phyloP scores from a whole-genome alignment of 1,284 basidiomycete genomes.

The Anthracocystis setariae region DNA sequence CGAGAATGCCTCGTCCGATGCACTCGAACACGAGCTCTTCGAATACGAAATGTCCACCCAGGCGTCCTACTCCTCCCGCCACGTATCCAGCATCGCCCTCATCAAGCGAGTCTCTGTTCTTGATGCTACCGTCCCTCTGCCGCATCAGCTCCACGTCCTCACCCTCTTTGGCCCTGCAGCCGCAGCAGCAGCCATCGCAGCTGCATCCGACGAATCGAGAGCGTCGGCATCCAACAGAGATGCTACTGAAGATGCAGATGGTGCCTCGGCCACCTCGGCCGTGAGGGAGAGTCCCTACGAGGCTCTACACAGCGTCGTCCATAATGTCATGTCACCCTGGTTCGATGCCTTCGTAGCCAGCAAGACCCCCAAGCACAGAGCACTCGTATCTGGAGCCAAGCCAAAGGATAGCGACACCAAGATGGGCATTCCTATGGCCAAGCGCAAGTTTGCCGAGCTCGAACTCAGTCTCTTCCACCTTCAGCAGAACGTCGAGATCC shows the following conservation, averaged over 20 bases:
- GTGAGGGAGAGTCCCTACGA: conserved; percentile 78
- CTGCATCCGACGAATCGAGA: conserved; percentile 8
- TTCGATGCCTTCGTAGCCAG: conserved; percentile 91
- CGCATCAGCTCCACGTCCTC: conserved; percentile 87
- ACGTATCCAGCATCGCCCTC: conserved; percentile 87
- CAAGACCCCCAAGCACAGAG: conserved; percentile 59
- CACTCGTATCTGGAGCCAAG: conserved; percentile 40
- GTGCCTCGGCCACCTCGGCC: conserved; percentile 20
- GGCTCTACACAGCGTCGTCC: conserved; percentile 93
- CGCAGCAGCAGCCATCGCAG: conserved; percentile 5
- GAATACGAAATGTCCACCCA: conserved; percentile 77
- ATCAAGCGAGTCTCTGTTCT: conserved; percentile 90
- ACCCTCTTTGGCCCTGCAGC: conserved; percentile 91
- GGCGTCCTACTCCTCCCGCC: conserved; percentile 81
- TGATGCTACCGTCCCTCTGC: conserved; percentile 81
- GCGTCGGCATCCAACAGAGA: conserved; percentile 3
- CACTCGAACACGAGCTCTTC: conserved; percentile 33
- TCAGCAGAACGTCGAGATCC: conserved; percentile 98
- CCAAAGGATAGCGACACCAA: conserved; percentile 72
- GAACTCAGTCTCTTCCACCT: conserved; percentile 94
- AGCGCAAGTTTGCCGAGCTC: conserved; percentile 98
- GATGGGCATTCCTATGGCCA: conserved; percentile 97
- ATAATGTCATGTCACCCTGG: conserved; percentile 95
- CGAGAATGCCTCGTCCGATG: conserved; percentile 32
- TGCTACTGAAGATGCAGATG: conserved; percentile 28